phyloP scores from a whole-genome alignment of 1,139 yeast species.

The Lodderomyces oxycetoniae region DNA sequence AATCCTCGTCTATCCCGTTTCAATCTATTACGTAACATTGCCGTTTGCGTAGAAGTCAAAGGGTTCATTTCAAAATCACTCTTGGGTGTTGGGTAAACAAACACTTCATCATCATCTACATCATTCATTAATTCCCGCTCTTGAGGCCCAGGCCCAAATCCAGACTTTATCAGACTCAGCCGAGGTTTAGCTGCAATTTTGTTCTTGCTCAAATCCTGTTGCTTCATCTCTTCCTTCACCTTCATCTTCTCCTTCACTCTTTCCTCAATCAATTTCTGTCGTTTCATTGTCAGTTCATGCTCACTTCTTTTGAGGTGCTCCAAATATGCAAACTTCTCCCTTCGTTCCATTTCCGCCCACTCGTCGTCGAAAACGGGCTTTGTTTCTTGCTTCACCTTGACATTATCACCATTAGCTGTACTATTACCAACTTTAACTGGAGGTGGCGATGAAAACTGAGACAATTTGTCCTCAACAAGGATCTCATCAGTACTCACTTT shows the following conservation, averaged over 20 bases:
- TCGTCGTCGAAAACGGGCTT: not conserved
- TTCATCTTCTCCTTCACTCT: not conserved
- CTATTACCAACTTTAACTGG: no score
- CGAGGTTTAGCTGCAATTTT: no score
- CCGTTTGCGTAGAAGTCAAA: no score
- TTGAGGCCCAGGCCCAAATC: no score
- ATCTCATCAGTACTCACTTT: slow-evolving; percentile 1
- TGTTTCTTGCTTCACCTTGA: not conserved
- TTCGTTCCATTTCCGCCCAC: not conserved
- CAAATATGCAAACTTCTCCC: not conserved
- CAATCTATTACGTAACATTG: no score
- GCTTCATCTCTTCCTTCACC: not conserved
- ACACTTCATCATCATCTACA: slow-evolving; percentile 1
- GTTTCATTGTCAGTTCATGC: slow-evolving; percentile 3
- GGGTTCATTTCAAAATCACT: slow-evolving; percentile 2
- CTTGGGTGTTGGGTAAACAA: slow-evolving; percentile 1
- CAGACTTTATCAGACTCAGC: no score
- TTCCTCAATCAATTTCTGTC: not conserved
- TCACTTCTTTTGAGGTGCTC: slow-evolving; percentile 1
- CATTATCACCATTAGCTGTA: not conserved
- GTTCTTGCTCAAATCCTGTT: not conserved
- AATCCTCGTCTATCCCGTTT: no score
- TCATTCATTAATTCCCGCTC: no score
- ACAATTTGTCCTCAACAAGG: no score
- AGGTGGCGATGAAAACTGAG: no score